These are phyloP conservation scores for Thermoascus crustaceus DNA, from an alignment of 2,329 filamentous ascomycete species.

Conservation along the genomic window DNA sequence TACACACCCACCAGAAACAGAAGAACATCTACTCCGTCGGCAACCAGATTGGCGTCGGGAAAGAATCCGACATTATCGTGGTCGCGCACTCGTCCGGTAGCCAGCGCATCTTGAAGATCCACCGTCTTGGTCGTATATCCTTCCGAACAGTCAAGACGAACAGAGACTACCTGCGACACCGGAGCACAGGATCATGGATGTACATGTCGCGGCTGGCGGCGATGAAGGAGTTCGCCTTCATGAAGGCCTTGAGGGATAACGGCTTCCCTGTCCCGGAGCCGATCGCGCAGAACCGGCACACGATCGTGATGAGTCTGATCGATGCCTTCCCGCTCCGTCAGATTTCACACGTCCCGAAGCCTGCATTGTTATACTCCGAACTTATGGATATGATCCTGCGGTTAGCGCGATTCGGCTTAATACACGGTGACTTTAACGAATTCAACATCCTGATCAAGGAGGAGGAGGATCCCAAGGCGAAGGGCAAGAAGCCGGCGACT, in stretches of 20 bases:
- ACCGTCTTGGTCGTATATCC: conserved; percentile 87
- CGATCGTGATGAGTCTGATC: conserved; percentile 89
- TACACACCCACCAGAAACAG: conserved; percentile 77
- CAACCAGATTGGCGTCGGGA: conserved; percentile 89
- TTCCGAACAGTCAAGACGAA: conserved; percentile 96
- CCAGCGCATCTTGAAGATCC: conserved; percentile 87
- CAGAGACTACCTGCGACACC: conserved; percentile 84
- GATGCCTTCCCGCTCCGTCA: conserved; percentile 89
- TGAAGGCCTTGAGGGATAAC: conserved; percentile 74
- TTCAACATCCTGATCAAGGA: conserved; percentile 97
- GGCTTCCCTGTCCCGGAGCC: conserved; percentile 87
- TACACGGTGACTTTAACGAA: conserved; percentile 98
- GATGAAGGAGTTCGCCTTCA: conserved; percentile 90
- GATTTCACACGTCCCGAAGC: conserved; percentile 73
- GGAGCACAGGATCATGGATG: conserved; percentile 85
- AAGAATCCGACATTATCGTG: conserved; percentile 95
- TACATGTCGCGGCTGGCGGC: conserved; percentile 90
- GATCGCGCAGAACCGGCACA: conserved; percentile 82
- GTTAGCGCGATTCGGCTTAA: conserved; percentile 77
- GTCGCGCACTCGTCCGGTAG: conserved; percentile 71
- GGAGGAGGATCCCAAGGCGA: conserved; percentile 33
- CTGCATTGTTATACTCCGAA: conserved; percentile 80
- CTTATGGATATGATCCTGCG: conserved; percentile 78
- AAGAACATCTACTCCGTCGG: conserved; percentile 84
- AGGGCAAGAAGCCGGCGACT: conserved; percentile 31